Conservation (phyloP, 179 eudicot genomes). For the Beta macrorhiza region DNA sequence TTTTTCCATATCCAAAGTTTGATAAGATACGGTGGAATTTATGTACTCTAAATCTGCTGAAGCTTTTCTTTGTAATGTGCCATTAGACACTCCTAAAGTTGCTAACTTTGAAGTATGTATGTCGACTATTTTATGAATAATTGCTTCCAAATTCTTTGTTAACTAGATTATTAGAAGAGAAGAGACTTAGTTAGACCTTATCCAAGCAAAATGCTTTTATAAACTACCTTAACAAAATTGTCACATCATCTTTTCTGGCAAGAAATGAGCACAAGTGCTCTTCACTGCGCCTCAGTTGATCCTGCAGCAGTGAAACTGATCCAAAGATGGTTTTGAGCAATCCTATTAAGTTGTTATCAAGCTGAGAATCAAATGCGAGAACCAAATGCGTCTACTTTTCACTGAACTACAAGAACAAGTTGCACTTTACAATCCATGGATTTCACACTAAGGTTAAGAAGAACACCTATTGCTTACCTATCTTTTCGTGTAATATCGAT, state of each 20-base stretch:
- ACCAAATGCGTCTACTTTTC: constrained; percentile 27
- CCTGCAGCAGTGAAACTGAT: constrained; percentile 71
- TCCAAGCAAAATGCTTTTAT: not conserved
- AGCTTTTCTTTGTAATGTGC: constrained; percentile 45
- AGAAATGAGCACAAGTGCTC: constrained; percentile 58
- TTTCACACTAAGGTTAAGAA: not conserved
- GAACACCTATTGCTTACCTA: constrained; percentile 42
- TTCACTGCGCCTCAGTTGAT: constrained; percentile 61
- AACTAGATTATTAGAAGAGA: constrained; percentile 34
- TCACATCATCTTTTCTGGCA: constrained; percentile 66
- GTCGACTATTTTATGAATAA: constrained; percentile 49
- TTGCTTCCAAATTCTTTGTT: constrained; percentile 54
- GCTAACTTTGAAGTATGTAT: constrained; percentile 43
- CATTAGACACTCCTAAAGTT: constrained; percentile 46
- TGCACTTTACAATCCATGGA: not conserved
- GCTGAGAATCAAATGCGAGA: constrained; percentile 66
- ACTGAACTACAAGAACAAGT: no score
- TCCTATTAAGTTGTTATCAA: constrained; percentile 65
- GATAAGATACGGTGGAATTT: constrained; percentile 40
- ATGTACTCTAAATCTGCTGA: constrained; percentile 51
- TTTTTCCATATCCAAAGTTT: constrained; percentile 52
- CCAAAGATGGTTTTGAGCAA: constrained; percentile 56
- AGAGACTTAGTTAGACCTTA: constrained; percentile 5
- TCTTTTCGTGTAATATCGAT: constrained; percentile 44
- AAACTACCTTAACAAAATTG: constrained; percentile 18